Evolutionary conservation across 306 rosid genomes (phyloP).

Genomic region (Malus orientalis): DNA sequence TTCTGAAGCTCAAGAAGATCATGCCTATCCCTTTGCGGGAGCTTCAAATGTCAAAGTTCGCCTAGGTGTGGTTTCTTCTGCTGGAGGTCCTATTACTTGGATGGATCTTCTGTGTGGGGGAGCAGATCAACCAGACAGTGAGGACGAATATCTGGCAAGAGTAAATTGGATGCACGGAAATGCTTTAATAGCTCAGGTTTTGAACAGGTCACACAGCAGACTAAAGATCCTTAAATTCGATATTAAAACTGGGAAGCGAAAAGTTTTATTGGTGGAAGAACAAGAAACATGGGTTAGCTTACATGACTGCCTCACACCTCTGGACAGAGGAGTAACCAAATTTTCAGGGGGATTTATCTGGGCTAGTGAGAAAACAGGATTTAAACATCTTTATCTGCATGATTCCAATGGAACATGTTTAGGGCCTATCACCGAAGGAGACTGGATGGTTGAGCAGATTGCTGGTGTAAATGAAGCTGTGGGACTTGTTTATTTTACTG

Average conservation of each 20-base stretch:
- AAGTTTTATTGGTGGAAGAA: constrained; percentile 67
- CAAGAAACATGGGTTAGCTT: constrained; percentile 61
- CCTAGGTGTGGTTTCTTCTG: constrained; percentile 70
- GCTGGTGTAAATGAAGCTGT: constrained; percentile 83
- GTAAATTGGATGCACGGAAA: constrained; percentile 90
- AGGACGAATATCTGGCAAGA: constrained; percentile 86
- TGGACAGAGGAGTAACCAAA: constrained; percentile 59
- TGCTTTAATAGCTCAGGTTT: constrained; percentile 65
- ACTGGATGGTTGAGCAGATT: constrained; percentile 97
- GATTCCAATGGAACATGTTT: constrained; percentile 65
- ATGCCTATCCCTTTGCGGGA: constrained; percentile 92
- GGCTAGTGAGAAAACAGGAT: constrained; percentile 96
- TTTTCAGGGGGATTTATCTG: constrained; percentile 83
- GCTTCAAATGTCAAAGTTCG: constrained; percentile 84
- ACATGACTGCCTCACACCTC: constrained; percentile 86
- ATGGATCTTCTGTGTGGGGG: constrained; percentile 91
- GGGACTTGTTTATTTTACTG: constrained; percentile 80
- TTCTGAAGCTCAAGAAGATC: constrained; percentile 90
- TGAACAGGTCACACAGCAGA: constrained; percentile 77
- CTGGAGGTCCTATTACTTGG: constrained; percentile 74
- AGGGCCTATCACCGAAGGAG: constrained; percentile 87
- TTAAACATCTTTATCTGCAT: constrained; percentile 82
- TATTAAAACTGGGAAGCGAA: constrained; percentile 56
- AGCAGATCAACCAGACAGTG: constrained; percentile 28
- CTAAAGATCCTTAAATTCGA: constrained; percentile 68